Evolutionary conservation across 306 rosid genomes (phyloP).

Genomic region (Canavalia gladiata): DNA sequence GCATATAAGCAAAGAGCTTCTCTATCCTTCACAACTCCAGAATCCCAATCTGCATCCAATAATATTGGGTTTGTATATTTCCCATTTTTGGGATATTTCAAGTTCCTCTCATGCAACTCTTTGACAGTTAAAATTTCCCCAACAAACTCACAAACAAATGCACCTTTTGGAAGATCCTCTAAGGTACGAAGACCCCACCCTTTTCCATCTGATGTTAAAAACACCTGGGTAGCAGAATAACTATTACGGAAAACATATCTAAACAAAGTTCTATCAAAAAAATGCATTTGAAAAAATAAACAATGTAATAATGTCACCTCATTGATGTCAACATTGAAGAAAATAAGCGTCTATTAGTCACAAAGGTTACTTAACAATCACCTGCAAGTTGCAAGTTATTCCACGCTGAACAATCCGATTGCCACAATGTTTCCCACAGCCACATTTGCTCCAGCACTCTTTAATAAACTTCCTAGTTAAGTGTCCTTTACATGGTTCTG

Average conservation of each 20-base stretch:
- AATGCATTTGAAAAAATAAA: constrained; percentile 21
- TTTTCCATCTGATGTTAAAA: constrained; percentile 81
- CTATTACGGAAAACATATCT: constrained; percentile 9
- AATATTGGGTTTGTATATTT: constrained; percentile 58
- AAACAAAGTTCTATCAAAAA: background rate
- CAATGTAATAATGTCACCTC: constrained; percentile 18
- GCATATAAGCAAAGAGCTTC: constrained; percentile 92
- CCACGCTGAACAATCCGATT: constrained; percentile 96
- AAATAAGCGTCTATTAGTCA: constrained; percentile 15
- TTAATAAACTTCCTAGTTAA: constrained; percentile 74
- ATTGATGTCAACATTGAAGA: constrained; percentile 38
- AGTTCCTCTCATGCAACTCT: constrained; percentile 73
- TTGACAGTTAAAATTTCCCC: constrained; percentile 82
- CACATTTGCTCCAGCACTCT: constrained; percentile 97
- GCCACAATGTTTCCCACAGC: constrained; percentile 85
- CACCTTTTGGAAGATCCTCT: constrained; percentile 90
- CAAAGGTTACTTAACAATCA: constrained; percentile 47
- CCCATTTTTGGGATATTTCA: constrained; percentile 60
- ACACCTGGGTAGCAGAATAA: constrained; percentile 66
- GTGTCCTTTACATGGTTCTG: constrained; percentile 97
- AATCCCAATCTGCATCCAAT: constrained; percentile 86
- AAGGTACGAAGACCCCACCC: constrained; percentile 97
- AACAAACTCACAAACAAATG: constrained; percentile 88
- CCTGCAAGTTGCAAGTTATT: constrained; percentile 88
- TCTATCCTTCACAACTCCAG: constrained; percentile 60